phyloP scores from a whole-genome alignment of 225 moss, liverwort and hornwort genomes.

The Anthoceros angustus region DNA sequence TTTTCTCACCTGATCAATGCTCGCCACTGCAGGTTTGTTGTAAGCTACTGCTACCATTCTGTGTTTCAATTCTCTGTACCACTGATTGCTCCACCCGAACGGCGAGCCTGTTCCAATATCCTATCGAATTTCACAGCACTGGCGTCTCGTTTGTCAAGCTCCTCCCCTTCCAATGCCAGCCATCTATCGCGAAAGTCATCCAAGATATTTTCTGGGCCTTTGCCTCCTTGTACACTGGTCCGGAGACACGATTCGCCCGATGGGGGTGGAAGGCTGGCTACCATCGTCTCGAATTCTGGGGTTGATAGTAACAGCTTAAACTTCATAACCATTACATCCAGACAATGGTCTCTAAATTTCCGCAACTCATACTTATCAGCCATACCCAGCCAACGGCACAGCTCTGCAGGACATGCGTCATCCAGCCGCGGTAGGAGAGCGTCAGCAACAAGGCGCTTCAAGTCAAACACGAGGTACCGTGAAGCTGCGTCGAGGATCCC shows the following conservation, averaged over 20 bases:
- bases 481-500: slow-evolving; percentile 86
- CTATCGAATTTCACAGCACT: slow-evolving; percentile 60
- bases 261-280: slow-evolving; percentile 57
- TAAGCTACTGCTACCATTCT: too few species aligned
- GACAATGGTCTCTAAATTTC: slow-evolving; percentile 77
- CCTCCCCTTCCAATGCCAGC: slow-evolving; percentile 79
- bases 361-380: slow-evolving; percentile 86
- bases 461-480: slow-evolving; percentile 69
- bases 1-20: too few species aligned
- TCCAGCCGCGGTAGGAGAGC: slow-evolving; percentile 70
- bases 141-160: slow-evolving; percentile 62
- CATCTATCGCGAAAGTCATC: slow-evolving; percentile 86
- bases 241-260: slow-evolving; percentile 59
- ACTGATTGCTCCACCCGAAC: too few species aligned
- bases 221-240: slow-evolving; percentile 48
- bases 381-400: slow-evolving; percentile 73
- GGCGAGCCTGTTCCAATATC: slow-evolving; percentile 23
- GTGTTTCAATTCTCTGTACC: too few species aligned
- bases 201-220: slow-evolving; percentile 38
- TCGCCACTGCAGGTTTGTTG: too few species aligned
- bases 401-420: slow-evolving; percentile 50
- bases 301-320: slow-evolving; percentile 36
- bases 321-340: slow-evolving; percentile 75
- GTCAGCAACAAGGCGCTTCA: slow-evolving; percentile 75
- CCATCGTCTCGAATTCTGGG: slow-evolving; percentile 49